A percentile compares a stretch with the other conserved stretches of the same genome.
Evolutionary conservation across 768 basidiomycete species (phyloP).

Genomic region (Russula griseocarnosa): DNA sequence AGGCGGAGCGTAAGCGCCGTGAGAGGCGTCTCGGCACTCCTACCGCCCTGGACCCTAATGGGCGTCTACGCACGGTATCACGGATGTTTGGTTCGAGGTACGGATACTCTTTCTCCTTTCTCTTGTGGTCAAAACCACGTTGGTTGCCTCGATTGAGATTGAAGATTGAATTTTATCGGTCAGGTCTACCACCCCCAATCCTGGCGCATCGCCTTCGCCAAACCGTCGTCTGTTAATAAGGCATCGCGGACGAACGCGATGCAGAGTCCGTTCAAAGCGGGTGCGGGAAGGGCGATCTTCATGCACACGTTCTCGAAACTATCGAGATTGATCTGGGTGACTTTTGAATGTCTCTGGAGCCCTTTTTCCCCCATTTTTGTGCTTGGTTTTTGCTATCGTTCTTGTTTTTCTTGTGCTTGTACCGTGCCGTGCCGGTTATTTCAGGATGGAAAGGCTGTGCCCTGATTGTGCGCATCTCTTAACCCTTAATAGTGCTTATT

Average conservation of each 20-base stretch:
- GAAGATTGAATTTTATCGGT: conserved; percentile 1
- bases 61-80: conserved; percentile 61
- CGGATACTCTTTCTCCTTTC: conserved; percentile 29
- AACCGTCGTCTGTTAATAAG: conserved; percentile 39
- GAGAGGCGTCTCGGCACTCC: no score
- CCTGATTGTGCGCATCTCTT: background rate
- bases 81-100: conserved; percentile 65
- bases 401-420: conserved; percentile 1
- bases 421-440: background rate
- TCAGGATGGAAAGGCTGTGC: background rate
- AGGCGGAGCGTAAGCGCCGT: no score
- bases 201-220: conserved; percentile 33
- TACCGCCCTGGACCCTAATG: conserved; percentile 33
- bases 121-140: background rate
- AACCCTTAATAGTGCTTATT: conserved; percentile 2
- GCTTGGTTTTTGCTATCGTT: conserved; percentile 8
- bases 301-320: conserved; percentile 56
- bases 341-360: conserved; percentile 42
- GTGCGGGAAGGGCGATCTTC: conserved; percentile 46
- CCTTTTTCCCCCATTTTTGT: background rate
- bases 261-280: conserved; percentile 30
- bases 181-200: conserved; percentile 43
- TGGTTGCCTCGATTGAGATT: background rate
- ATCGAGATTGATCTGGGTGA: conserved; percentile 78
- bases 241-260: conserved; percentile 29